Base-by-base conservation (phyloP, 1,284 basidiomycete genomes). In the Mycena citricolor region DNA sequence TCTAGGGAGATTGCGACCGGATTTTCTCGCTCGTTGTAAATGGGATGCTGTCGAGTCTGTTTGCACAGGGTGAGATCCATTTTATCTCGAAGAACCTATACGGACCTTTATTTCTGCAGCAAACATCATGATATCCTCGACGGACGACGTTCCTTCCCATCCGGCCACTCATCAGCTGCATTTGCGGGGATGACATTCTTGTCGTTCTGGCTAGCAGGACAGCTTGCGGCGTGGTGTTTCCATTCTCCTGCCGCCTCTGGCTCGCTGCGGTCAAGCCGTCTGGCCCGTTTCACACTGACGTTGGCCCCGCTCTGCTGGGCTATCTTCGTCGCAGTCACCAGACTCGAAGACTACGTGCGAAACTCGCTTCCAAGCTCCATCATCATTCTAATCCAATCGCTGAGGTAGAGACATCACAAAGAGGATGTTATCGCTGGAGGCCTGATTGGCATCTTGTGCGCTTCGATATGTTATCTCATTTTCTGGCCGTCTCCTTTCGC, bases 401-500 rank as follows among this genome's bases (percentile, higher is more conserved):
- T 32, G 17, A 24, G 22, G 26, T 55, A 85, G 82, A 65, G 76
- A 52, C 82, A 85, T 58, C 79, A 83, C 61, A 79, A 77, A 60
- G 81, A 83, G 61, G 82, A 85, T 54, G 74, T 84, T 11, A 73
- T 83, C 38, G 76, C 75, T 8, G 82, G 82, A 11, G 72, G 74
- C 49, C 50, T 77, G 14, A 76, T 85, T 40, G 82, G 82, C 29
- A 66, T 74, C 5, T 30, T 70, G 20, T 75, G 69, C 17, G 73
- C 76, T n/a, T 58, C 61, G 5, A 60, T 75, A 38, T 71, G 68
- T 54, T 84, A 81, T 57, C 64, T 76, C 43, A 69, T 77, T 22
- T 84, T 81, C 61, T 85, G 79, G 79, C 79, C 79, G 28, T 81
- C 65, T 49, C 81, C 81, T 4, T 78, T 82, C 58, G 63, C 67